Evolutionary conservation across 1,284 basidiomycete genomes (phyloP).

Genomic region (Cystobasidium sp.): DNA sequence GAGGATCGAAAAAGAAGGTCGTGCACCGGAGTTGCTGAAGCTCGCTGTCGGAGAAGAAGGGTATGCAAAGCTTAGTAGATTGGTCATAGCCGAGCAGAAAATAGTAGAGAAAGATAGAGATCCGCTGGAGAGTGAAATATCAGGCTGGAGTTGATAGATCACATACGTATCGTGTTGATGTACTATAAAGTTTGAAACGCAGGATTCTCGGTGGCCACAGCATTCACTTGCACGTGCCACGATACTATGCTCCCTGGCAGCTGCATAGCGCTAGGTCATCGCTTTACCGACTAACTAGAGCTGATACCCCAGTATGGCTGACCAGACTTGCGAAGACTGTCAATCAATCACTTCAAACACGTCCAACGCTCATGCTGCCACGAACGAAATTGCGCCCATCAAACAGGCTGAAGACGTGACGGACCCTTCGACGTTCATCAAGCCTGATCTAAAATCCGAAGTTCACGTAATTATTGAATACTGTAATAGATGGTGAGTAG

Average conservation of each 20-base stretch:
- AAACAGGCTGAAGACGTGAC: constrained; percentile 25
- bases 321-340: constrained; percentile 13
- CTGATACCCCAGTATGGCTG: neutral
- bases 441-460: constrained; percentile 26
- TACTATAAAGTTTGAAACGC: too few species aligned
- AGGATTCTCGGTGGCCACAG: neutral
- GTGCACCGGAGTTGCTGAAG: constrained; percentile 15
- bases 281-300: neutral
- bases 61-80: constrained; percentile 17
- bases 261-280: neutral
- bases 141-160: constrained; percentile 20
- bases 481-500: constrained; percentile 40
- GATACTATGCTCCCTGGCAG: neutral
- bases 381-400: neutral
- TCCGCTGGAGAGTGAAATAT: constrained; percentile 31
- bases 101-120: constrained; percentile 31
- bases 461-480: constrained; percentile 43
- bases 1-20: constrained; percentile 39
- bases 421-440: constrained; percentile 29
- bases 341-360: neutral
- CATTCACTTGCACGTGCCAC: neutral
- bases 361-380: neutral
- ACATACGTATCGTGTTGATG: neutral
- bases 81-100: constrained; percentile 32
- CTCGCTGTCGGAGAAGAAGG: constrained; percentile 29